Conservation (phyloP, 257 asterid species). For the Nicotiana benthamiana region DNA sequence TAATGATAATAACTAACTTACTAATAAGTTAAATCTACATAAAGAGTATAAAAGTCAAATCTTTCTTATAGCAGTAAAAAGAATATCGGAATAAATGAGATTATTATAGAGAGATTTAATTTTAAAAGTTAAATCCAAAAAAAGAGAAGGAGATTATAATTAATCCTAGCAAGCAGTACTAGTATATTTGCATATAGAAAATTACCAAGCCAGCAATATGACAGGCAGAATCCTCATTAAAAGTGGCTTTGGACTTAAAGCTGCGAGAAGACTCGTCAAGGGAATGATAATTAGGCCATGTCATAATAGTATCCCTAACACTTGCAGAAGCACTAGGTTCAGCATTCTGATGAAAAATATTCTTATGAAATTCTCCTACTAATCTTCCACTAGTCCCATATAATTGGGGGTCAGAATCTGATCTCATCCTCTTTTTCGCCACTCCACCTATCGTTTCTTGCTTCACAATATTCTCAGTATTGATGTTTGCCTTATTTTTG, state of each 20-base stretch:
- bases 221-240: not conserved
- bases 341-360: not conserved
- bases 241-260: not conserved
- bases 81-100: too few relatives aligned
- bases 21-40: too few relatives aligned
- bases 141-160: too few relatives aligned
- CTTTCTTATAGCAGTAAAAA: too few relatives aligned
- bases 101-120: too few relatives aligned
- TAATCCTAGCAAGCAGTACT: too few relatives aligned
- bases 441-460: not conserved
- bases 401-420: slow-evolving; percentile 7
- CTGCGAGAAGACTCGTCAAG: not conserved
- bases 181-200: too few relatives aligned
- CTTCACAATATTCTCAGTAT: not conserved
- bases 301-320: not conserved
- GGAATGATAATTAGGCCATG: not conserved
- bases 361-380: not conserved
- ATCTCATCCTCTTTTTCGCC: not conserved
- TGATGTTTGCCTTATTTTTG: not conserved
- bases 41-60: too few relatives aligned
- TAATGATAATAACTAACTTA: too few relatives aligned
- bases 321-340: not conserved
- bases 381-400: not conserved
- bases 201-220: not conserved
- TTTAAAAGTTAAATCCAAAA: too few relatives aligned